phyloP scores from a whole-genome alignment of 2,329 filamentous ascomycete species.

The Dactylonectria macrodidyma region DNA sequence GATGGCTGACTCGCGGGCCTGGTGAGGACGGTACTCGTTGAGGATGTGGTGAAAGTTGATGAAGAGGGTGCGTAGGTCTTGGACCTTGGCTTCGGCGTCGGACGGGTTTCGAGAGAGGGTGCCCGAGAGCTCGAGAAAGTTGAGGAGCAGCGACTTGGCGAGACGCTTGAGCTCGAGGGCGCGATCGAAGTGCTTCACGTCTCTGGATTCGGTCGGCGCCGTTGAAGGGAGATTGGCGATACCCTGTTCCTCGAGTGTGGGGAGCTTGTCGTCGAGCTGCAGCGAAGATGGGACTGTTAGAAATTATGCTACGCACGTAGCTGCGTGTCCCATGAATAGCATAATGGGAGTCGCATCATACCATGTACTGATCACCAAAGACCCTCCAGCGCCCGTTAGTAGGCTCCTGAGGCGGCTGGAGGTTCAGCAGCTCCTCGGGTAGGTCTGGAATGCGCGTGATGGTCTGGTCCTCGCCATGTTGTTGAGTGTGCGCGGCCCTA shows the following conservation, averaged over 20 bases:
- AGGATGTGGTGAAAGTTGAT: slow-evolving; percentile 94
- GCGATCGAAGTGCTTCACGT: slow-evolving; percentile 72
- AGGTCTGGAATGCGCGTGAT: slow-evolving; percentile 62
- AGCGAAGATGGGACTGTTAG: slow-evolving; percentile 14
- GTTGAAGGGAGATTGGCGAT: slow-evolving; percentile 75
- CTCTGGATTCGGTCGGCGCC: slow-evolving; percentile 58
- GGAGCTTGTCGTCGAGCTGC: slow-evolving; percentile 73
- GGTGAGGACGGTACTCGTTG: slow-evolving; percentile 94
- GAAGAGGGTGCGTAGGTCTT: slow-evolving; percentile 85
- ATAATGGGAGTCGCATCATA: slow-evolving; percentile 41
- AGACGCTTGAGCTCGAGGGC: slow-evolving; percentile 81
- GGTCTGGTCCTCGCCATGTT: slow-evolving; percentile 46
- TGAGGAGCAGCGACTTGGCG: slow-evolving; percentile 87
- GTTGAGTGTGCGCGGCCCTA: slow-evolving; percentile 56
- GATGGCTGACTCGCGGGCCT: slow-evolving; percentile 90
- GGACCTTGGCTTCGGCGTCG: slow-evolving; percentile 78
- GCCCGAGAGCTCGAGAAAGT: slow-evolving; percentile 88
- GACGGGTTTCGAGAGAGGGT: slow-evolving; percentile 47
- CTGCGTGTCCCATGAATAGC: not conserved
- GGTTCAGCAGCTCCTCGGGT: slow-evolving; percentile 79
- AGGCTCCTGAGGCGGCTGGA: slow-evolving; percentile 87
- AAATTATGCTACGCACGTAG: not conserved
- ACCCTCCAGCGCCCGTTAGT: slow-evolving; percentile 78
- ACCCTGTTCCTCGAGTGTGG: slow-evolving; percentile 77
- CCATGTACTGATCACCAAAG: slow-evolving; percentile 78